A percentile compares a stretch with the other conserved stretches of the same genome.
Evolutionary conservation across 192 early-diverging fungal genomes (phyloP).

Genomic region (Pilobolus umbonatus): DNA sequence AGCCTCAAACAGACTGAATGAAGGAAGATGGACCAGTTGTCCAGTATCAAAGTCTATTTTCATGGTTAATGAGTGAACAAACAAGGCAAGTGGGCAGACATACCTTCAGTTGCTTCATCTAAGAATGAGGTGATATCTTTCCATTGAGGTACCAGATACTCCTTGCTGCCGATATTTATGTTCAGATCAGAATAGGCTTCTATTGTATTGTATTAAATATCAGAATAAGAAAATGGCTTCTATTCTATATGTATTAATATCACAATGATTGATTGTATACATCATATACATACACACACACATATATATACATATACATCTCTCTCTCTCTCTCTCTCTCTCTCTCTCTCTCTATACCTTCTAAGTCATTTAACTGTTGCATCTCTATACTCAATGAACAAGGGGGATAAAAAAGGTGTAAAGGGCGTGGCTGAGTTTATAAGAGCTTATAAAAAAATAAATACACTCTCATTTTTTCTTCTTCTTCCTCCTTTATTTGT

Average conservation of each 20-base stretch:
- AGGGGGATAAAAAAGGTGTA: not conserved
- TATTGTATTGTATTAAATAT: conserved; percentile 1
- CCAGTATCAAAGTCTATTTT: conserved; percentile 46
- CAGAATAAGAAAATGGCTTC: not conserved
- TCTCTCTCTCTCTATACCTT: not conserved
- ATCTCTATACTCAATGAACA: not conserved
- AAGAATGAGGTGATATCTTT: conserved; percentile 45
- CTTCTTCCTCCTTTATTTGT: not conserved
- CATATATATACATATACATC: too few relatives aligned
- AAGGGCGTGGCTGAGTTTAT: not conserved
- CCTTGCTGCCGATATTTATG: conserved; percentile 19
- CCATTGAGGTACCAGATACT: conserved; percentile 30
- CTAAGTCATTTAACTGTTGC: not conserved
- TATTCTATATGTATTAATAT: not conserved
- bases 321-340: not conserved
- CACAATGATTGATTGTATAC: not conserved
- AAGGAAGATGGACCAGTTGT: conserved; percentile 49
- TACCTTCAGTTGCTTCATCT: conserved; percentile 42
- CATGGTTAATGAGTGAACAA: not conserved
- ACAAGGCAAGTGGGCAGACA: not conserved
- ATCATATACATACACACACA: too few relatives aligned
- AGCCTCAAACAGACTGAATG: conserved; percentile 55
- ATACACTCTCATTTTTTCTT: conserved; percentile 3
- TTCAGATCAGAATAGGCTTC: conserved; percentile 22
- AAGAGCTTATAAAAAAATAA: too few relatives aligned